Base-by-base conservation (phyloP, 1,139 yeast genomes). In the Suhomyces guaymorum region DNA sequence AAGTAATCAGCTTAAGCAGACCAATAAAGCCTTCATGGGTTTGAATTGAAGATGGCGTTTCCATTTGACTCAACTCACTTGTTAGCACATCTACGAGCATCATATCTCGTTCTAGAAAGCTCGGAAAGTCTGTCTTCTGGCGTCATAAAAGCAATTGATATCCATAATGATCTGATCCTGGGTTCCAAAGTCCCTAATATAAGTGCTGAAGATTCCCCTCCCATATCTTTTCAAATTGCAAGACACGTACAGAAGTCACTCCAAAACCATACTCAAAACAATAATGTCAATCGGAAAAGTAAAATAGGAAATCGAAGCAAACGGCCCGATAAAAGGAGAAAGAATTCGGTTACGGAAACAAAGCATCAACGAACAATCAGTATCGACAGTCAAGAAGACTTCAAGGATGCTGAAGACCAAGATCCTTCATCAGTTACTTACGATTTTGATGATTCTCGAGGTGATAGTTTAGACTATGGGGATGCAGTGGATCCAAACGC, bases 61-160 rank as follows among this genome's bases (percentile, higher is more conserved):
- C 68, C 71, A 2, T 47, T 61, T 23, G 67, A 63, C 17, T 54
- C 57, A 13, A 43, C 55, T 16, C 61, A 57, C 25, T 38, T 66
- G 33, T 46, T 66, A 29, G 53, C 58, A 3, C 66, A 63, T 37
- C 48, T 66, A 24, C 47, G 73, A 30, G 54, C 61, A 10, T 50
- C 64, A 6, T 63, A 61, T 39, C 46, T 60, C 7, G 52, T 60
- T 2, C 43, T 49, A 29, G 55, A 52, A 15, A 63, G 57, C 30
- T 53, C 57, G 17, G 60, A 58, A 28, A 61, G 54, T 13, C 54
- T 53, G 24, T 46, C 57, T 11, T 48, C 44, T 11, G 44, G 56
- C 15, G 50, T 60, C 16, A 47, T 64, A 19, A 51, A 48, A 20
- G 59, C 63, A 3, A 32, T 32, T 11, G 39, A 32, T 12, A 29